Conservation (phyloP, 2,329 filamentous ascomycete genomes). For the Hypoxylon sp. region DNA sequence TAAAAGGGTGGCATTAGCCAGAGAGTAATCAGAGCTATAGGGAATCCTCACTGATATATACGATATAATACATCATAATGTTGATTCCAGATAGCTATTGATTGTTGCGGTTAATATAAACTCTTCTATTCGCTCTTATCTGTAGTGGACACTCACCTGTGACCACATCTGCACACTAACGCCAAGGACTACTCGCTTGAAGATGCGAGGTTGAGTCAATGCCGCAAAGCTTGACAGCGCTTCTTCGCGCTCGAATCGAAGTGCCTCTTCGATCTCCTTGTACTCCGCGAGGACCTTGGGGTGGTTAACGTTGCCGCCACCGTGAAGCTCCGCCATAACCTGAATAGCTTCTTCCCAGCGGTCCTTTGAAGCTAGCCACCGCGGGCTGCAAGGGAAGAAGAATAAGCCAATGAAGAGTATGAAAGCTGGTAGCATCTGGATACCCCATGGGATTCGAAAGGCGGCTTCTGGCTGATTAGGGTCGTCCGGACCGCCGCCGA, state of each 20-base stretch:
- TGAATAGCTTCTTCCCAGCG: conserved; percentile 75
- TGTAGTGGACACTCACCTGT: conserved; percentile 56
- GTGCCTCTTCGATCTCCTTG: conserved; percentile 70
- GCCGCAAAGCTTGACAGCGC: conserved; percentile 65
- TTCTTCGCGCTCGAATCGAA: conserved; percentile 69
- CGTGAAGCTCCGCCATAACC: conserved; percentile 72
- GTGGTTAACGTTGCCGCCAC: conserved; percentile 68
- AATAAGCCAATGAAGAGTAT: conserved; percentile 70
- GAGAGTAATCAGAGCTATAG: background rate
- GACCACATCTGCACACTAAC: conserved; percentile 73
- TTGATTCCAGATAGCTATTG: conserved; percentile 66
- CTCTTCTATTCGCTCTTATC: background rate
- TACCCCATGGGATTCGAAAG: conserved; percentile 74
- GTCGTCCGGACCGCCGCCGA: conserved; percentile 66
- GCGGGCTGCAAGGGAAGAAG: conserved; percentile 75
- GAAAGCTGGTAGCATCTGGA: conserved; percentile 70
- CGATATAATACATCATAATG: conserved; percentile 73
- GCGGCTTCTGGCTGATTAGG: conserved; percentile 66
- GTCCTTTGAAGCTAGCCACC: conserved; percentile 79
- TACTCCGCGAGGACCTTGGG: conserved; percentile 75
- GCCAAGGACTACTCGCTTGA: conserved; percentile 70
- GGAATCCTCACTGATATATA: conserved; percentile 63
- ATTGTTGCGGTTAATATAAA: background rate
- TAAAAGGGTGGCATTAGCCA: background rate
- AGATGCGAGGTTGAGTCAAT: conserved; percentile 65